A percentile compares a stretch with the other conserved stretches of the same genome.
Evolutionary conservation across 306 rosid genomes (phyloP).

Genomic region (Acacia melanoxylon): DNA sequence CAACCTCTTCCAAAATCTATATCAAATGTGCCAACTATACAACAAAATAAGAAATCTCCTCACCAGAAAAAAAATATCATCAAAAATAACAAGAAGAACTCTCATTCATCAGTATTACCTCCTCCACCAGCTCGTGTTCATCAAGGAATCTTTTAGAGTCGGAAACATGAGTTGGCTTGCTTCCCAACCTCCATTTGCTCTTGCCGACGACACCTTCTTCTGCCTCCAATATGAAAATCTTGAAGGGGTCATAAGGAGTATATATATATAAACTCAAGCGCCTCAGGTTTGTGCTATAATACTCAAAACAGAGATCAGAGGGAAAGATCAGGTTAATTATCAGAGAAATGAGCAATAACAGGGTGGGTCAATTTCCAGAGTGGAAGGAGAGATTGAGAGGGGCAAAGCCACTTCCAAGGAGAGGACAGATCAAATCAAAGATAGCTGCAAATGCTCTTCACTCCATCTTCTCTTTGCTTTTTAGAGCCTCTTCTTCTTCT

Average conservation of each 20-base stretch:
- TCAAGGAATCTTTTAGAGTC: constrained; percentile 40
- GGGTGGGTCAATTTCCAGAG: constrained; percentile 37
- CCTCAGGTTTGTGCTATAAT: background rate
- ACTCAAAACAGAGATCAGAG: background rate
- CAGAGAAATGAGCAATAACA: constrained; percentile 44
- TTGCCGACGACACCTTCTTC: constrained; percentile 16
- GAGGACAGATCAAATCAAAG: constrained; percentile 56
- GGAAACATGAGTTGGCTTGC: constrained; percentile 49
- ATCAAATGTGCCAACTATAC: background rate
- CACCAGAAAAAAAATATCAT: constrained; percentile 27
- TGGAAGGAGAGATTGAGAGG: constrained; percentile 31
- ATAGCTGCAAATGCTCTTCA: constrained; percentile 45
- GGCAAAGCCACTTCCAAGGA: constrained; percentile 44
- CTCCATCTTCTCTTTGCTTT: constrained; percentile 42
- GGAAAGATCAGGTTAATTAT: background rate
- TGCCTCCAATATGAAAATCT: background rate
- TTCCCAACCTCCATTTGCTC: constrained; percentile 43
- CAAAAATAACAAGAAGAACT: constrained; percentile 25
- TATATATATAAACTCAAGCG: constrained; percentile 37
- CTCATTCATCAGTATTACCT: background rate
- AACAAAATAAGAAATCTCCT: background rate
- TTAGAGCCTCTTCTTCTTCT: constrained; percentile 42
- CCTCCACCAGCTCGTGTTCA: constrained; percentile 46
- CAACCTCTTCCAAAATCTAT: background rate
- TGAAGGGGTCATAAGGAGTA: too few relatives aligned